Evolutionary conservation across 345 rosid genomes (phyloP), one percentile per base, ranked within the genome.

Genomic region (Nasturtium officinale): DNA sequence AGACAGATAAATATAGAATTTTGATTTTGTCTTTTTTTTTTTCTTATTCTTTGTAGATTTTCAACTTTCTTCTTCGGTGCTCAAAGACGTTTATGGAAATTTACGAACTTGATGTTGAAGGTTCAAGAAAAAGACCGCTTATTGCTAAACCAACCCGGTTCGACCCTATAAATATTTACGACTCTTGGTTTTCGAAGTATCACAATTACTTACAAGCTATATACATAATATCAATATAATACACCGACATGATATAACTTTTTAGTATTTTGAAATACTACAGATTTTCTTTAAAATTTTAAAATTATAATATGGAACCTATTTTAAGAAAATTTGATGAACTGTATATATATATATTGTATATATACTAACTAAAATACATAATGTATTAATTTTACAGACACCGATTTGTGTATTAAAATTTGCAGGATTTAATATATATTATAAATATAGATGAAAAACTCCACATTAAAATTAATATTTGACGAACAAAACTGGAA

Each of bases 91-190:
- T 53, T 3, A 13, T 54, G 64, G 43, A 55, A 69, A 1, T 40
- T 54, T 69, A 53, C 70, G 70, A 65, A 67, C 52, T 26, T 65
- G 72, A 73, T 11, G 50, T 65, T 56, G 77, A 55, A 52, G 43
- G 62, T 18, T 40, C 5, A 15, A 13, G 61, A 25, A 50, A 72
- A 28, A 71, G 69, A 52, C 69, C 29, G 43, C 61, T 26, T 18
- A 38, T 51, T 50, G 43, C 23, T 71, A 25, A 50, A 26, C 33
- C 76, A 51, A 38, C 25, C 45, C 5, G 61, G 76, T 61, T 72
- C 11, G 42, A 61, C 61, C 61, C 65, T 13, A 42, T 56, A 56
- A 29, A 11, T 37, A 33, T 56, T 42, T 7, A 16, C 13, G 21
- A 1, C n/a, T n/a, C n/a, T n/a, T n/a, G n/a, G n/a, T n/a, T n/a